These are phyloP conservation scores for Misopates orontium DNA, from an alignment of 257 asterid genomes.

Conservation along the genomic window DNA sequence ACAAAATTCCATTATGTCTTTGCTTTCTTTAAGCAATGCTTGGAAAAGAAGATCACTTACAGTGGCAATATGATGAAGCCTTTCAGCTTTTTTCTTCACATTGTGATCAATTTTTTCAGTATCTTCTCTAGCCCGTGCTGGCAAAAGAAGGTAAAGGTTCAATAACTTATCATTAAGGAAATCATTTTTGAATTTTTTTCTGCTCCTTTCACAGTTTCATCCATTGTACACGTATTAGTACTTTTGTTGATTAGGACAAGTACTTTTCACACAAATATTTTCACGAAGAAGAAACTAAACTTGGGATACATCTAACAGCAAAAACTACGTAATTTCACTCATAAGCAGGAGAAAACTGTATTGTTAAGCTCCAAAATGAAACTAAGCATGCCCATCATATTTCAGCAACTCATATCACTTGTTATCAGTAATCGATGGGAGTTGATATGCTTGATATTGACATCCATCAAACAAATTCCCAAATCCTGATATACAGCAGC, in stretches of 20 bases:
- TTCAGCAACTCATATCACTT: not conserved
- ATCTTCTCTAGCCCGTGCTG: conserved; percentile 92
- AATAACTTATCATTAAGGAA: conserved; percentile 21
- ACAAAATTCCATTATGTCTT: conserved; percentile 4
- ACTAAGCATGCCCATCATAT: conserved; percentile 6
- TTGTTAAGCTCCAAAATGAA: not conserved
- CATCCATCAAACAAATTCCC: not conserved
- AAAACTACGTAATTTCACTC: not conserved
- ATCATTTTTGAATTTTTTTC: not conserved
- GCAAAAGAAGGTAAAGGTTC: conserved; percentile 21
- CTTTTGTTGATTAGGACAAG: too few relatives aligned
- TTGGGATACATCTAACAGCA: not conserved
- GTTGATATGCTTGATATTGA: conserved; percentile 16
- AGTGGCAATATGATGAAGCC: conserved; percentile 76
- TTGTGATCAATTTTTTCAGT: conserved; percentile 77
- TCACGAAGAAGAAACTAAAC: not conserved
- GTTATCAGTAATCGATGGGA: not conserved
- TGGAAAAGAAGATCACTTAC: conserved; percentile 46
- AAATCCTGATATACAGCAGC: conserved; percentile 12
- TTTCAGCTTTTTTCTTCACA: conserved; percentile 85
- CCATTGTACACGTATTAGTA: too few relatives aligned
- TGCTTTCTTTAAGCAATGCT: conserved; percentile 7
- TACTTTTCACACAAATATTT: not conserved
- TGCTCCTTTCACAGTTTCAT: too few relatives aligned
- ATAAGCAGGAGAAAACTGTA: not conserved